A percentile compares a stretch with the other conserved stretches of the same genome.
Evolutionary conservation across 164 flowering plant species (phyloP).

Genomic region (Sextonia rubra): DNA sequence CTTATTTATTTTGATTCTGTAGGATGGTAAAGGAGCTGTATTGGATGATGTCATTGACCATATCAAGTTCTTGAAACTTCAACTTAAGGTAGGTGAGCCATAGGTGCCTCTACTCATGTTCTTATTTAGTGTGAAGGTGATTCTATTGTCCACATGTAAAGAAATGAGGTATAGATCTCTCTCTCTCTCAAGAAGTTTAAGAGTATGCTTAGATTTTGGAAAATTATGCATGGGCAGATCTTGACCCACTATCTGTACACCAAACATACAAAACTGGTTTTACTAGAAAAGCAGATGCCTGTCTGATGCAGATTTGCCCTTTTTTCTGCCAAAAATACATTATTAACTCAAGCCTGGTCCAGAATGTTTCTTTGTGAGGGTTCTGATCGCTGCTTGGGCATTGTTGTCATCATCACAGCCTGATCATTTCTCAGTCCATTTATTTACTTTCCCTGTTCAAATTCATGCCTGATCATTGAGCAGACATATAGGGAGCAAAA

Average conservation of each 20-base stretch:
- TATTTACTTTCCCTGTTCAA: too few species aligned
- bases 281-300: not conserved
- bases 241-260: not conserved
- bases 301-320: not conserved
- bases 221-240: too few species aligned
- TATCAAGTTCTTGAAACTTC: constrained; percentile 56
- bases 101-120: constrained; percentile 9
- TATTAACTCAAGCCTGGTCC: too few species aligned
- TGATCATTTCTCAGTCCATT: too few species aligned
- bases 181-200: too few species aligned
- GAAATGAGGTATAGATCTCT: not conserved
- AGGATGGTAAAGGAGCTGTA: constrained; percentile 35
- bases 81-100: constrained; percentile 56
- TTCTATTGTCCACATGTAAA: not conserved
- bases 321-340: not conserved
- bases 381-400: too few species aligned
- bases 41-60: constrained; percentile 48
- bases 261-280: not conserved
- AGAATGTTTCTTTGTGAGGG: too few species aligned
- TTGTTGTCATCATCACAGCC: too few species aligned
- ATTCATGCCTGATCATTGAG: too few species aligned
- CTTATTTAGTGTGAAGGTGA: not conserved
- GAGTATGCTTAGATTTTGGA: too few species aligned
- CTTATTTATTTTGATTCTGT: constrained; percentile 13
- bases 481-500: not conserved